Base-by-base conservation (phyloP, 1,139 yeast species). In the Saccharomyces hybrid region DNA sequence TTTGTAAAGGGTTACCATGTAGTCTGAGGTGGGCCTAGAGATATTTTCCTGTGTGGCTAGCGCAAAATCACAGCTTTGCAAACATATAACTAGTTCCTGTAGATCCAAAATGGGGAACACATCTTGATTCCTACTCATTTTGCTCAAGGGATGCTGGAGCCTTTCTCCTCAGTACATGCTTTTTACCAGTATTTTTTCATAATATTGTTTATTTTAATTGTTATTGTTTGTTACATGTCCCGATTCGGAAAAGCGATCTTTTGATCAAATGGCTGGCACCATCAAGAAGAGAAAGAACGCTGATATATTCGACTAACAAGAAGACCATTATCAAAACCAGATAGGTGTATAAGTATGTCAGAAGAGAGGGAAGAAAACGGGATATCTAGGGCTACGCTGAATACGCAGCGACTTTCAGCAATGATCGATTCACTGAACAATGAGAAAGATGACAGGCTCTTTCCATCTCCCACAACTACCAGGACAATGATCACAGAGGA, bases 31-130 rank as follows among this genome's bases (percentile, higher is more conserved):
- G 6, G 97, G 97, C 60, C 78, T 82, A 26, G 75, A 64, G 3
- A 88, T 75, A 57, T 80, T 76, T 38, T 84, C 89, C 60, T 84
- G 90, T 19, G 80, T 77, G 0, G 84, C 86, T 13, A 75, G 68
- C 52, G 68, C 60, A 51, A 86, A 80, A 56, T 83, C 86, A 66
- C 87, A 83, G 56, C 82, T 80, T 57, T 80, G 82, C 34, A 86
- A 70, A 63, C 88, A 83, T 13, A 76, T 72, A 1, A 83, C 78
- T 29, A 87, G 76, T 65, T 88, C 96, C 48, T 78, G 73, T 34
- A 79, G 69, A 50, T 84, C 90, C 32, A 88, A 75, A 8, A 86
- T 66, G 0, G 96, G 96, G 66, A 88, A 88, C 3, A 76, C 65
- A 55, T 73, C 77, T 31, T 57, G 44, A 19, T 38, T 38, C 25